Evolutionary conservation across 2,329 filamentous ascomycete genomes (phyloP), one percentile per base, ranked within the genome.

Genomic region (Aspergillus japonicus): DNA sequence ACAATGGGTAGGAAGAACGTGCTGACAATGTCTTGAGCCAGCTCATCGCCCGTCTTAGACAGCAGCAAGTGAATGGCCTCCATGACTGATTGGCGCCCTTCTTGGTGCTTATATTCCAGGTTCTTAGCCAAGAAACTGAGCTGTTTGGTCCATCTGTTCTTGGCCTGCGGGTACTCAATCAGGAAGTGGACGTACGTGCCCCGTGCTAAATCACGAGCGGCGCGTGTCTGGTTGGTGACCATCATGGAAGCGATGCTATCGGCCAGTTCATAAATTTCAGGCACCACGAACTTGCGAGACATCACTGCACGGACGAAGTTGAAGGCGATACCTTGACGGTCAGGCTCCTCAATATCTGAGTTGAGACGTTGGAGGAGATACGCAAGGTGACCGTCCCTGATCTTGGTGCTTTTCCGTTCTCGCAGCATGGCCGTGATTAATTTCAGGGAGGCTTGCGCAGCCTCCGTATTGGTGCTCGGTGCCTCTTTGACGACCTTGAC

Each of bases 111-210:
- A 73, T 97, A 99, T 61, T 94, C 89, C 64, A 99, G 81, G 70
- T 99, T 99, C 68, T 91, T 90, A 53, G 96, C 85, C 52, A 99
- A 82, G 72, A 98, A 99, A 58, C 84, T 87, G 54, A 97, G 83
- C 72, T 98, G 94, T 73, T 96, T 96, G 44, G 86, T 84, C 88
- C 95, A 96, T 14, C 95, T 85, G 63, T 87, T 90, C 75, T 92
- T 93, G 69, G 90, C 92, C 73, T 98, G 95, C 0, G 95, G 94
- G 71, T 97, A 99, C 56, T 97, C 92, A 65, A 93, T 87, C 58
- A 99, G 80, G 78, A 99, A 99, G 66, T 97, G 92, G 75, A 96
- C 89, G 76, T 96, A 99, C 14, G 92, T 89, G 21, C 92, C 92
- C 58, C 95, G 85, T 14, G 94, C 93, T 42, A 96, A 82, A 73